A percentile compares a stretch with the other conserved stretches of the same genome.
Conservation (phyloP, 371 early-diverging fungal species). For the Massospora cicadina region DNA sequence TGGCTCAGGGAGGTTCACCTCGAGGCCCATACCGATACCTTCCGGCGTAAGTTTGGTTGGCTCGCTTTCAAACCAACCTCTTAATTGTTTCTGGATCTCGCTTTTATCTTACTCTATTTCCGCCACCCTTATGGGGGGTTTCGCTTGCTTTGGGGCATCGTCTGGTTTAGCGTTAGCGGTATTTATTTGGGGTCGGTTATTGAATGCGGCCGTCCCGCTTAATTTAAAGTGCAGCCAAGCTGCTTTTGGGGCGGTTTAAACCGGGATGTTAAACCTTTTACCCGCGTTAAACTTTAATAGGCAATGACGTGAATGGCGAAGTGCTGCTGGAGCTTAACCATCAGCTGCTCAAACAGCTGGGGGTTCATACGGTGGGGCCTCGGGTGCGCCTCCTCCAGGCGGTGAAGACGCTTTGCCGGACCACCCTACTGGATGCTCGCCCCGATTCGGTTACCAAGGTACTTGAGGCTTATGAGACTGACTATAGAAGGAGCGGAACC, state of each 20-base stretch:
- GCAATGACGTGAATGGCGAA: conserved; percentile 60
- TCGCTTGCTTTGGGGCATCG: no score
- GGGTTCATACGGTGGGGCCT: conserved; percentile 65
- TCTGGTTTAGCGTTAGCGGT: no score
- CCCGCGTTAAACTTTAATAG: conserved; percentile 15
- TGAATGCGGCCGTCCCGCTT: no score
- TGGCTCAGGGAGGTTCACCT: not conserved
- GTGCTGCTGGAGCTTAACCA: conserved; percentile 67
- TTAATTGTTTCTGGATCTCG: not conserved
- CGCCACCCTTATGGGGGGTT: no score
- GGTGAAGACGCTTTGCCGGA: conserved; percentile 42
- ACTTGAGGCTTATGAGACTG: not conserved
- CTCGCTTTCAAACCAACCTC: not conserved
- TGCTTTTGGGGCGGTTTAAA: no score
- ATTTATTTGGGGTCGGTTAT: no score
- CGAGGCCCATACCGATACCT: not conserved
- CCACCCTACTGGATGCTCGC: not conserved
- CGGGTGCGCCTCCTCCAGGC: conserved; percentile 55
- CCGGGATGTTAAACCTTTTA: no score
- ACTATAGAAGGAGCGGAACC: not conserved
- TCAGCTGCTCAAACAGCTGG: conserved; percentile 60
- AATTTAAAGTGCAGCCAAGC: no score
- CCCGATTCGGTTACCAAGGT: not conserved
- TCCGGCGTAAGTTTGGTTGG: not conserved
- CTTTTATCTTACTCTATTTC: not conserved